phyloP scores from a whole-genome alignment of 805 yeast genomes.

The Blastobotrys terrestris region DNA sequence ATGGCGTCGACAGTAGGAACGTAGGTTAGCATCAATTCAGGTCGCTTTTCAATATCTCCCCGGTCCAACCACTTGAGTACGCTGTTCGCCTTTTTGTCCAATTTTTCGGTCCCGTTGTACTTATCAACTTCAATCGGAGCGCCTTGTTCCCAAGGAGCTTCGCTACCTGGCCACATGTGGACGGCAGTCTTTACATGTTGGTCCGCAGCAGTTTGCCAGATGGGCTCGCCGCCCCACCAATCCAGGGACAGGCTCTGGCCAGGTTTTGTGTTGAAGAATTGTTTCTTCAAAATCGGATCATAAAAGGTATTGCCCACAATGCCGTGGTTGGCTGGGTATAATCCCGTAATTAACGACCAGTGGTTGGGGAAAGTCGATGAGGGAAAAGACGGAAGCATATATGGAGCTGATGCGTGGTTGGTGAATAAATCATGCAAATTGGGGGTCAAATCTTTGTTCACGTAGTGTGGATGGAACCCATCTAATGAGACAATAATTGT shows the following conservation, averaged over 20 bases:
- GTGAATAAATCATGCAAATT: constrained; percentile 51
- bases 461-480: constrained; percentile 88
- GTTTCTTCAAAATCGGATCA: constrained; percentile 50
- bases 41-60: constrained; percentile 45
- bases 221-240: constrained; percentile 89
- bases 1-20: constrained; percentile 77
- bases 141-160: constrained; percentile 49
- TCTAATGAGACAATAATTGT: constrained; percentile 77
- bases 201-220: constrained; percentile 70
- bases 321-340: constrained; percentile 79
- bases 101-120: constrained; percentile 58
- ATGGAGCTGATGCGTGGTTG: constrained; percentile 62
- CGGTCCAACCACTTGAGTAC: constrained; percentile 63
- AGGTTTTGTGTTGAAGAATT: constrained; percentile 60
- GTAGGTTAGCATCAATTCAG: constrained; percentile 70
- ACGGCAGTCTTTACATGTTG: constrained; percentile 64
- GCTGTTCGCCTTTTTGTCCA: constrained; percentile 51
- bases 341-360: constrained; percentile 85
- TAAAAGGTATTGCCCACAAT: constrained; percentile 77
- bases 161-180: constrained; percentile 98
- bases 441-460: constrained; percentile 63
- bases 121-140: constrained; percentile 51
- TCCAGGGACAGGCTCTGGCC: constrained; percentile 43
- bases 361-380: constrained; percentile 88
- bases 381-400: constrained; percentile 82